Evolutionary conservation across 768 basidiomycete genomes (phyloP).

Genomic region (Boletus barrowsii): DNA sequence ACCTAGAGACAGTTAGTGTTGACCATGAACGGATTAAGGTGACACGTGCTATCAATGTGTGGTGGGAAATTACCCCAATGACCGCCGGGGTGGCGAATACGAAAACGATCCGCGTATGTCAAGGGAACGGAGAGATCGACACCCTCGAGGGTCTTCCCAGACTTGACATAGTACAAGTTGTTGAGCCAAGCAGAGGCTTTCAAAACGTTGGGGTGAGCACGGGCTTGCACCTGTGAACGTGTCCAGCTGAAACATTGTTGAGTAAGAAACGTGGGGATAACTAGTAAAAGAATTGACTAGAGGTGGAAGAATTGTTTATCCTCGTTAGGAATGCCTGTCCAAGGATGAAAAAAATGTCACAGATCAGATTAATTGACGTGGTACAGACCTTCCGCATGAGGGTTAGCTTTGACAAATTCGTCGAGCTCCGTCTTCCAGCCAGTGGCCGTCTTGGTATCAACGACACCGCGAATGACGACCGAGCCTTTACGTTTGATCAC

Average conservation of each 20-base stretch:
- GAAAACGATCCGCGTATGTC: constrained; percentile 70
- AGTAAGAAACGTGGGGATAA: neutral
- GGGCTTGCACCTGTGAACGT: constrained; percentile 60
- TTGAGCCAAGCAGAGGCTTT: constrained; percentile 58
- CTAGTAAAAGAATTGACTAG: constrained; percentile 44
- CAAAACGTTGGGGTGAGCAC: constrained; percentile 64
- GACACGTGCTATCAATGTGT: constrained; percentile 48
- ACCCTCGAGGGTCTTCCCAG: constrained; percentile 39
- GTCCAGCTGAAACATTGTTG: constrained; percentile 38
- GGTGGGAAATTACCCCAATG: constrained; percentile 54
- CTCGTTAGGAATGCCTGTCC: constrained; percentile 47
- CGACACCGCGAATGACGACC: constrained; percentile 60
- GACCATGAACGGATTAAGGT: constrained; percentile 11
- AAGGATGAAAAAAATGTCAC: neutral
- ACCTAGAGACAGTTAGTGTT: constrained; percentile 36
- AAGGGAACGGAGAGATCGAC: constrained; percentile 63
- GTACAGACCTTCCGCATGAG: constrained; percentile 47
- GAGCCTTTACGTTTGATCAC: constrained; percentile 54
- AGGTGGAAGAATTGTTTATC: constrained; percentile 74
- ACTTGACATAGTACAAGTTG: constrained; percentile 53
- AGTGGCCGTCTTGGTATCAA: constrained; percentile 52
- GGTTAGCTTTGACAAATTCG: constrained; percentile 56
- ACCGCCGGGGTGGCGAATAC: constrained; percentile 66
- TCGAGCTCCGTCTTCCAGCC: constrained; percentile 57
- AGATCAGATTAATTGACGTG: neutral